Base-by-base conservation (phyloP, 2,329 filamentous ascomycete species). In the Periglandula ipomoeae region DNA sequence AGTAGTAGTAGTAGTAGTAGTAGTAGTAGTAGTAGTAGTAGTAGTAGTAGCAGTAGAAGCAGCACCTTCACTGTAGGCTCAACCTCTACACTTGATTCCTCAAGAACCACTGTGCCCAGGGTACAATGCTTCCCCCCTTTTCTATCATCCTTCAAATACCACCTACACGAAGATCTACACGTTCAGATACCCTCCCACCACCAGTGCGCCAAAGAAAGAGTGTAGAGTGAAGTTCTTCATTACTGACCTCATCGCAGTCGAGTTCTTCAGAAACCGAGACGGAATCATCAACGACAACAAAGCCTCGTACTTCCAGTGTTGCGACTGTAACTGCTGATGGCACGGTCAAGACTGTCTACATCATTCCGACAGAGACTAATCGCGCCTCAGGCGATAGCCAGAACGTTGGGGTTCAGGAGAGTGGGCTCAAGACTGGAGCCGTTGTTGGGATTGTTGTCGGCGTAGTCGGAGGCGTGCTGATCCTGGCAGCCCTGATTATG, bases 281-380 rank as follows among this genome's bases (percentile, higher is more conserved):
- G n/a, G 11, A 50, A 39, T 34, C 47, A 22, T 44, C 13, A 20
- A 19, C 42, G 6, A 23, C 44, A 23, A 20, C 30, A 34, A 49
- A 24, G 50, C 40, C 34, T 78, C 2, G 66, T 73, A 23, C 15
- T 10, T 40, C 44, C 19, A 23, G 4, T 23, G 19, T 47, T 9
- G 44, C 24, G 56, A 83, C 79, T 0, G 70, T 82, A 9, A 82
- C 78, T 0, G 68, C 70, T 6, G 73, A 69, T 9, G 78, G 78
- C 17, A 71, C 65, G 5, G 65, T 80, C 20, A 71, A 69, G 50
- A 82, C 78, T 1, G 71, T 83, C 3, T 80, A 75, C 1, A 69
- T 77, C 15, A 68, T 68, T 6, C 75, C 77, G 0, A 72, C 72
- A 1, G 53, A 52, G 7, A 59, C 56, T 15, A 53, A 50, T 11